phyloP scores from a whole-genome alignment of 352 stramenopile genomes.

The Phytophthora capsici region DNA sequence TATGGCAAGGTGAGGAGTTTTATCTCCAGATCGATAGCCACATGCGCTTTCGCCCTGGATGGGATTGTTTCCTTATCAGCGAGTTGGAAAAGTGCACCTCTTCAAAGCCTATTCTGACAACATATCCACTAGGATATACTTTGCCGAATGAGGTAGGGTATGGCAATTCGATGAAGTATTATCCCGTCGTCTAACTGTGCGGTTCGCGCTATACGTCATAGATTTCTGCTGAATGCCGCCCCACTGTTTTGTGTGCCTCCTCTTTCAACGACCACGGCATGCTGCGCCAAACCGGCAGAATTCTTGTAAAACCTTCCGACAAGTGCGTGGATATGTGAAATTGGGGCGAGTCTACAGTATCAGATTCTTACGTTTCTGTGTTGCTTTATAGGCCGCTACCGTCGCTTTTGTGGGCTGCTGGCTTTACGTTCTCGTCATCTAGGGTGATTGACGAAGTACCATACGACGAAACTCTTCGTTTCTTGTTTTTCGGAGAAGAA shows the following conservation, averaged over 20 bases:
- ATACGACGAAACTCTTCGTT: slow-evolving; percentile 86
- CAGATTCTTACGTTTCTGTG: slow-evolving; percentile 1
- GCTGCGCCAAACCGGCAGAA: slow-evolving; percentile 67
- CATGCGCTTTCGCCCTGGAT: slow-evolving; percentile 87
- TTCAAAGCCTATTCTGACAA: slow-evolving; percentile 89
- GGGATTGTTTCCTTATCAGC: slow-evolving; percentile 91
- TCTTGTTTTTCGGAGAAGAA: slow-evolving; percentile 97
- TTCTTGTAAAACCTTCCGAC: slow-evolving; percentile 40
- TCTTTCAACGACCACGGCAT: slow-evolving; percentile 60
- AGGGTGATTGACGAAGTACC: slow-evolving; percentile 69
- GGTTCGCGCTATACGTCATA: slow-evolving; percentile 11
- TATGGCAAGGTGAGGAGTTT: slow-evolving; percentile 89
- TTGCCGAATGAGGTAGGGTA: slow-evolving; percentile 68
- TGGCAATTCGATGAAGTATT: slow-evolving; percentile 1
- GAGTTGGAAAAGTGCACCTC: slow-evolving; percentile 58
- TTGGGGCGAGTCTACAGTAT: not conserved
- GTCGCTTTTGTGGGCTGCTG: slow-evolving; percentile 78
- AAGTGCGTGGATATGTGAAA: slow-evolving; percentile 26
- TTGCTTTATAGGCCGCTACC: slow-evolving; percentile 49
- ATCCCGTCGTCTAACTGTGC: not conserved
- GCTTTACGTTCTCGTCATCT: slow-evolving; percentile 69
- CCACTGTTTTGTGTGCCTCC: slow-evolving; percentile 70
- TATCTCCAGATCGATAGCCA: slow-evolving; percentile 97
- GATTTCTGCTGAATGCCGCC: slow-evolving; percentile 55
- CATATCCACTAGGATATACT: slow-evolving; percentile 93